Percentiles rank a stretch among this genome's conserved stretches.
Conservation (phyloP, 2,329 filamentous ascomycete species). For the Cercospora zeae-maydis region DNA sequence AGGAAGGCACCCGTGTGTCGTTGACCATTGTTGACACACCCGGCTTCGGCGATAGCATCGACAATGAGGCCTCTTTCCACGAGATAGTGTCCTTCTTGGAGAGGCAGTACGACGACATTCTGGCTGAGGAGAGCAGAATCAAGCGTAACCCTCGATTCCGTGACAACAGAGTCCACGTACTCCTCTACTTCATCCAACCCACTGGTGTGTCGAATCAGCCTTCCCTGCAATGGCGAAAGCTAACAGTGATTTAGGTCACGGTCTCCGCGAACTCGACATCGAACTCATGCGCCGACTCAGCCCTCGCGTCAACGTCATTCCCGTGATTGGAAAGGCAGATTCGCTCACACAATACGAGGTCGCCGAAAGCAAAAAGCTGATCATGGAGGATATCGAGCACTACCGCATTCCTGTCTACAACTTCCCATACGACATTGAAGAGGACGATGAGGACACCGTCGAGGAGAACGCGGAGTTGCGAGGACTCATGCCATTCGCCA, state of each 20-base stretch:
- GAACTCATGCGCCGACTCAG: conserved; percentile 99
- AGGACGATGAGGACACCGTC: conserved; percentile 98
- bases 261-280: conserved; percentile 97
- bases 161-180: conserved; percentile 96
- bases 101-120: conserved; percentile 98
- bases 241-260: conserved; percentile 39
- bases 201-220: conserved; percentile 56
- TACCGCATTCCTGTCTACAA: conserved; percentile 99
- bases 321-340: conserved; percentile 97
- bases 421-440: conserved; percentile 99
- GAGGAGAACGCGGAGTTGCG: conserved; percentile 98
- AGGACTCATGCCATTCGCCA: conserved; percentile 97
- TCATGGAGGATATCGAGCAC: conserved; percentile 99
- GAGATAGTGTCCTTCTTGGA: conserved; percentile 98
- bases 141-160: conserved; percentile 99
- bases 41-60: conserved; percentile 97
- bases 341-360: conserved; percentile 94
- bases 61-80: conserved; percentile 92
- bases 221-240: neutral
- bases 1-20: conserved; percentile 97
- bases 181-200: conserved; percentile 99
- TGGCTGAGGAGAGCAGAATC: conserved; percentile 98
- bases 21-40: conserved; percentile 98
- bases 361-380: conserved; percentile 98
- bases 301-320: conserved; percentile 96